Percentiles rank a stretch among this genome's conserved stretches.
Conservation (phyloP, 176 grass and related monocot genomes). For the Zea mays region DNA sequence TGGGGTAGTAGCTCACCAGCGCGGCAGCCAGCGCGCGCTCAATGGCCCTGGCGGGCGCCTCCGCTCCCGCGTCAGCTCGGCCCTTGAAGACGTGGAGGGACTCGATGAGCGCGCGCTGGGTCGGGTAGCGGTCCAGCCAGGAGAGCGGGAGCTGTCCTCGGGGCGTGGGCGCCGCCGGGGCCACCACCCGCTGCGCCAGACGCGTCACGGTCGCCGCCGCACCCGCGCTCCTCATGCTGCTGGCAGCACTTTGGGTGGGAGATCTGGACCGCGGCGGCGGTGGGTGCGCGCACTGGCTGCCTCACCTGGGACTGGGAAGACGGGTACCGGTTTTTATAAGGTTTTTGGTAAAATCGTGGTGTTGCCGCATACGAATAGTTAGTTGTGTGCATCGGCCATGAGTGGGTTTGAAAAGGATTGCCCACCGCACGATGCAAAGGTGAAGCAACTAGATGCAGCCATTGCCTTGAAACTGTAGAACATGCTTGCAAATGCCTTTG, state of each 20-base stretch:
- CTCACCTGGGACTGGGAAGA: slow-evolving; percentile 43
- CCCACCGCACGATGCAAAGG: slow-evolving; percentile 31
- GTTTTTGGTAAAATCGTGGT: slow-evolving; percentile 9
- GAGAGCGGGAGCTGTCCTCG: slow-evolving; percentile 59
- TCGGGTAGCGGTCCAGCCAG: slow-evolving; percentile 93
- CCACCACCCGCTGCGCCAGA: slow-evolving; percentile 65
- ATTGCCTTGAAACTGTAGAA: not conserved
- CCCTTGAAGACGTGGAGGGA: slow-evolving; percentile 92
- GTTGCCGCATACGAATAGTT: slow-evolving; percentile 28
- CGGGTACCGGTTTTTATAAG: slow-evolving; percentile 47
- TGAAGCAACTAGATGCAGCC: slow-evolving; percentile 27
- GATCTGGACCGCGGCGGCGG: slow-evolving; percentile 36
- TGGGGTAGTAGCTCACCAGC: slow-evolving; percentile 79
- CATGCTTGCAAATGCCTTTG: not conserved
- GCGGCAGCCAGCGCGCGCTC: slow-evolving; percentile 53
- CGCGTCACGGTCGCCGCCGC: slow-evolving; percentile 47
- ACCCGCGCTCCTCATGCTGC: slow-evolving; percentile 19
- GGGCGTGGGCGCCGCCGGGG: slow-evolving; percentile 55
- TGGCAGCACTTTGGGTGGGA: not conserved
- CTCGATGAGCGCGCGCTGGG: slow-evolving; percentile 83
- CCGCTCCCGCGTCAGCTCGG: slow-evolving; percentile 9
- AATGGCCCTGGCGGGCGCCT: slow-evolving; percentile 36
- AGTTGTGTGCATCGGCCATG: slow-evolving; percentile 17
- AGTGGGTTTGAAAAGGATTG: slow-evolving; percentile 46
- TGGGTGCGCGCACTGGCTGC: slow-evolving; percentile 30